Base-by-base conservation (phyloP, 345 rosid species). In the Melaleuca alternifolia region DNA sequence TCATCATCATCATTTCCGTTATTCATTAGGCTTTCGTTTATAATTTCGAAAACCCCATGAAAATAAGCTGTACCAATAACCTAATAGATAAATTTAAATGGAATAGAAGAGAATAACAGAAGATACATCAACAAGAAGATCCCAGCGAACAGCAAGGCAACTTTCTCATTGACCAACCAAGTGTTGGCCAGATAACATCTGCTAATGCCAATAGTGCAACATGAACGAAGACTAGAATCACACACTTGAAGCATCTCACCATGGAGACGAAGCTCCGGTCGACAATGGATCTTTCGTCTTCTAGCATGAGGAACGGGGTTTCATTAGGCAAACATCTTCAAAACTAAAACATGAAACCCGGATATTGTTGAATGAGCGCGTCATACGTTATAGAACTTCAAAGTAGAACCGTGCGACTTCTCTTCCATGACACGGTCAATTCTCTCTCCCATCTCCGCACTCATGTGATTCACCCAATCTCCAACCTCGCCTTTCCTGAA, bases 401-500 rank as follows among this genome's bases (percentile, higher is more conserved):
- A 24, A 11, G 83, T 83, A 30, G 50, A 62, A 51, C 41, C 86
- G 41, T 28, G 51, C 61, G 71, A 18, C 86, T 84, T 87, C 24
- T 87, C 86, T 23, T 82, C 79, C 30, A 54, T 71, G 53, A 87
- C 84, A 37, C 83, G 10, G 50, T 87, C 86, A 28, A 84, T 24
- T 30, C 52, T 1, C 51, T 84, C 62, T 15, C 30, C 86, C 88
- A 87, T 84, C 11, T 87, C 84, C 1, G 59, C 44, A 20, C 61
- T 84, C 75, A 87, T 37, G 50, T 51, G 26, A 53, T 87, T 84
- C 28, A 8, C 84, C 84, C 84, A 87, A 54, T 84, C 83, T n/a
- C 88, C 88, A 7, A 87, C 88, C 61, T 84, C 84, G 12, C 88
- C 88, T 30, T 52, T 54, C 48, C 86, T 83, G 85, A 92, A 92